Percentiles rank a stretch among this genome's conserved stretches.
These are phyloP conservation scores for Cercophora scortea DNA, from an alignment of 495 filamentous ascomycete genomes.

Conservation along the genomic window DNA sequence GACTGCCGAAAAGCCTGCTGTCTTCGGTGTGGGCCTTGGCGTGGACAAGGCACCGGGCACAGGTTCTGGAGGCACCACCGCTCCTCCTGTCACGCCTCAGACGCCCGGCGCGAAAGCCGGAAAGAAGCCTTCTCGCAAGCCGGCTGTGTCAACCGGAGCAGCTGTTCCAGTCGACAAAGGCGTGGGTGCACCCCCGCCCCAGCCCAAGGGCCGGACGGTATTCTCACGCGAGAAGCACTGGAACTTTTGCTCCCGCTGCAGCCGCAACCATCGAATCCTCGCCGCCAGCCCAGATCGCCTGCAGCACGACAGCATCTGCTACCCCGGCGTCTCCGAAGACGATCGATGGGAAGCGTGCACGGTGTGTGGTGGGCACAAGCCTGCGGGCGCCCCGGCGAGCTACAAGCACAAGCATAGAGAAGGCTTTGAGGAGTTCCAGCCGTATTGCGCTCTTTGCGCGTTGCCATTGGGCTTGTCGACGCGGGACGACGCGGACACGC, in stretches of 20 bases:
- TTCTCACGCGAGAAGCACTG: not conserved
- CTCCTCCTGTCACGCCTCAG: no score
- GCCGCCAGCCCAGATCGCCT: conserved; percentile 6
- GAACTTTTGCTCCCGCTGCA: conserved; percentile 19
- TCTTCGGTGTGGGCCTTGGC: not conserved
- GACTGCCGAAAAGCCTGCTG: not conserved
- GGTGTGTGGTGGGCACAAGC: conserved; percentile 2
- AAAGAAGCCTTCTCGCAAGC: not conserved
- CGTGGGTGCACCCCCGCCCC: no score
- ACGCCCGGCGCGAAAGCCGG: no score
- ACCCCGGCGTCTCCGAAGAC: conserved; percentile 2
- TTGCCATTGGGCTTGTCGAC: conserved; percentile 1
- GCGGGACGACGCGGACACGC: conserved; percentile 2
- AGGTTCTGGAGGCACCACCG: no score
- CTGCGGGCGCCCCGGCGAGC: not conserved
- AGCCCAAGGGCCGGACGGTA: no score
- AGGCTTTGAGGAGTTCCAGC: not conserved
- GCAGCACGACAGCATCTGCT: conserved; percentile 17
- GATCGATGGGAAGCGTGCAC: not conserved
- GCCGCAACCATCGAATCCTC: conserved; percentile 13
- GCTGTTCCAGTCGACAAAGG: not conserved
- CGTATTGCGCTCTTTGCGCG: conserved; percentile 9
- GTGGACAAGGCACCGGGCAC: no score
- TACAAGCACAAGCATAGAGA: conserved; percentile 1
- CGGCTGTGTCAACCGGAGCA: not conserved